Evolutionary conservation across 306 rosid genomes (phyloP), one percentile per base, ranked within the genome.

Genomic region (Comarum palustre): DNA sequence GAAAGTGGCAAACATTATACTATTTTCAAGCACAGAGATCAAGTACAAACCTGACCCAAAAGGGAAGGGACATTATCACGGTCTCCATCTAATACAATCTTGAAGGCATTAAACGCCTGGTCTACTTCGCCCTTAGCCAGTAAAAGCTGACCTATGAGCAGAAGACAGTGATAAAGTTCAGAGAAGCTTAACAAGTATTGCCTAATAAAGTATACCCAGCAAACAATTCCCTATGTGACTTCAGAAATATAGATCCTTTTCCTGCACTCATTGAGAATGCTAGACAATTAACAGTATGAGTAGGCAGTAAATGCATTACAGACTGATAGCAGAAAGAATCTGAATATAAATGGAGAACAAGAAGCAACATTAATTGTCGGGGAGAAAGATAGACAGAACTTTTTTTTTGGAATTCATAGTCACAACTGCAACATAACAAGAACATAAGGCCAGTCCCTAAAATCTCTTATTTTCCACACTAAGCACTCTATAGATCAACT

Each of bases 61-160:
- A 95, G 97, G 73, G 99, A 96, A 4, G 99, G 97, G 78, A 95
- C 93, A 75, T 92, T 92, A 82, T 95, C 97, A 60, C 87, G 90
- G 61, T 87, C 97, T 77, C 93, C 99, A 36, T 91, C 97, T 78
- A 95, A 84, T 68, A 95, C 99, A 82, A 95, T 95, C 83, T 90
- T 95, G 81, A 95, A 95, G 77, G 97, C 97, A 78, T 91, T 79
- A 84, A 82, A 91, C 73, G 99, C 97, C 79, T 95, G 99, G 42
- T 95, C 99, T 58, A 95, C 84, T 72, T 95, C 99, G 74, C 97
- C 97, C 88, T 91, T 88, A 25, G 97, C 96, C 76, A 95, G 85
- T 81, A 95, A 90, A 83, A 95, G 99, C 81, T 95, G 99, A 79
- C 99, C 99, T 95, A 90, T 63, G 73, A 82, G 84, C 76, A 86